Conservation (phyloP, 2,329 filamentous ascomycete genomes). For the Botryotinia narcissicola region DNA sequence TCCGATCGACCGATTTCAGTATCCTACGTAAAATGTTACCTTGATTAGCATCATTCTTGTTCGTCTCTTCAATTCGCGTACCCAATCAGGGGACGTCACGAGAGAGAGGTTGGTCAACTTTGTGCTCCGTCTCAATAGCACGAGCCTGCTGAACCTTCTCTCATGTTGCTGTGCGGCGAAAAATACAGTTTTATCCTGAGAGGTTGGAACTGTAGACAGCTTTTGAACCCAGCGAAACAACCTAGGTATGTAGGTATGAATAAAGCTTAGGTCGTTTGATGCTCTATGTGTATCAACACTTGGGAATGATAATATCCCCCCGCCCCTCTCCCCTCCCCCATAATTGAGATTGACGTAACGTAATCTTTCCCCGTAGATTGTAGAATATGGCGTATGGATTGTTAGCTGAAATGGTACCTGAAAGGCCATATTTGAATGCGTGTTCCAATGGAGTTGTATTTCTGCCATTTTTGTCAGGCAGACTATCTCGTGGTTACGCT, state of each 20-base stretch:
- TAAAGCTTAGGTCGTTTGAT: too few relatives aligned
- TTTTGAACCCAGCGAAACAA: background rate
- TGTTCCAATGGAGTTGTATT: background rate
- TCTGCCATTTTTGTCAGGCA: background rate
- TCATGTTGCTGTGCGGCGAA: background rate
- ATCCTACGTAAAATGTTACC: background rate
- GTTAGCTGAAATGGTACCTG: background rate
- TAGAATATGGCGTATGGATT: background rate
- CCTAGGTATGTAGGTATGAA: background rate
- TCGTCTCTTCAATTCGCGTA: background rate
- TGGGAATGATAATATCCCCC: background rate
- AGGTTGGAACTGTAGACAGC: background rate
- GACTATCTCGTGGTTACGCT: background rate
- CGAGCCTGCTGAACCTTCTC: background rate
- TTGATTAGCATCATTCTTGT: background rate
- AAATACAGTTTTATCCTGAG: too few relatives aligned
- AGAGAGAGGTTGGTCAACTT: background rate
- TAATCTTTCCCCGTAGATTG: background rate
- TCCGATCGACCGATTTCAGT: background rate
- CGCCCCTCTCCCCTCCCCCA: rapidly evolving
- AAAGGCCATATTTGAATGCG: background rate
- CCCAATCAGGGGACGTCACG: background rate
- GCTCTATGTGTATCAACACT: background rate
- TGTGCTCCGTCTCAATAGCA: too few relatives aligned
- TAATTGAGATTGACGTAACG: background rate